Evolutionary conservation across 345 rosid species (phyloP).

Genomic region (Trapa bicornis): DNA sequence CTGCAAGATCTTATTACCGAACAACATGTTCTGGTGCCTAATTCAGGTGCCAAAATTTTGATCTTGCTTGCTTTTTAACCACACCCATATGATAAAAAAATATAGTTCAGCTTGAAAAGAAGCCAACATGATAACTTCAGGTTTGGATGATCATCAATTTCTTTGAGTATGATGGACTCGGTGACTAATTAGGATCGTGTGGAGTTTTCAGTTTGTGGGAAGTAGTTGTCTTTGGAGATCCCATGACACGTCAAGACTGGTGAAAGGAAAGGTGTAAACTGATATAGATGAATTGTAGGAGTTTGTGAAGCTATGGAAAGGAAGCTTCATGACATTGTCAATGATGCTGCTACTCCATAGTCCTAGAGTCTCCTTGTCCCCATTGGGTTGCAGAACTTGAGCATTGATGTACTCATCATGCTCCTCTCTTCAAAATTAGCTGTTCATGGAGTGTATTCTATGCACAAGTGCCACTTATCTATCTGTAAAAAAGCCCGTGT

Average conservation of each 20-base stretch:
- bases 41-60: neutral
- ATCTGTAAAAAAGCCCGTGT: neutral
- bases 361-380: neutral
- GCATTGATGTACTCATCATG: neutral
- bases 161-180: neutral
- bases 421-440: neutral
- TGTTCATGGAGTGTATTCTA: neutral
- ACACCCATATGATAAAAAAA: neutral
- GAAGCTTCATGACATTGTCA: conserved; percentile 38
- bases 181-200: neutral
- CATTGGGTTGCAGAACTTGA: neutral
- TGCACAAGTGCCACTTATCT: neutral
- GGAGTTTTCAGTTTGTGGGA: neutral
- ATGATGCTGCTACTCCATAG: conserved; percentile 8
- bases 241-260: conserved; percentile 14
- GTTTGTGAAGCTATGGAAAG: conserved; percentile 55
- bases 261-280: conserved; percentile 53
- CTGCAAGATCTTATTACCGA: neutral
- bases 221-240: neutral
- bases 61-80: neutral
- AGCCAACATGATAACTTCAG: neutral
- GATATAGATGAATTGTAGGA: conserved; percentile 50
- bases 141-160: neutral
- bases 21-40: neutral
- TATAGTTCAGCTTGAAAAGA: neutral